Base-by-base conservation (phyloP, 208 protist species). In the Zelonia costaricensis region DNA sequence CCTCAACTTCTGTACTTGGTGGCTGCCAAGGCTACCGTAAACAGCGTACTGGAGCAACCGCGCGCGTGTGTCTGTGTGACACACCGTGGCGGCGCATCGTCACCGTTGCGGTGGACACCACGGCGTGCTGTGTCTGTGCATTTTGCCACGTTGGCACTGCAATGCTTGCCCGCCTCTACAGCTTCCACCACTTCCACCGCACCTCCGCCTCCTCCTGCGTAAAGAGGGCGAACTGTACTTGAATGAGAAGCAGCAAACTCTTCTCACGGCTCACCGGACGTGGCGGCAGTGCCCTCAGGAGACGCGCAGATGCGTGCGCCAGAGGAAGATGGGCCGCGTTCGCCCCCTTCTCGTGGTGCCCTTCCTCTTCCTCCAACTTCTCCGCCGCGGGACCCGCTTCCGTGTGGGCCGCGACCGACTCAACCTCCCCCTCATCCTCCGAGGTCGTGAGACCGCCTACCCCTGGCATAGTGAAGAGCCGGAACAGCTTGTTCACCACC, bases 401-500 rank as follows among this genome's bases (percentile, higher is more conserved):
- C 42, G 38, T 3, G 4, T 30, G 18, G 15, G 16, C 23, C 5
- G 23, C 6, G 42, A 22, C 15, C 16, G 2, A 2, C 4, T 62
- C 42, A 4, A 18, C n/a, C n/a, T 30, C 45, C 4, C 13, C 45
- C 16, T 59, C 54, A 7, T 60, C 51, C 20, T 65, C 65, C 5
- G 56, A 64, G 15, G 52, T 60, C 1, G 54, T 47, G 20, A 54
- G 39, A 35, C 54, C 40, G 7, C 57, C 46, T 44, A 78, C 16
- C 0, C 74, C 69, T 0, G 78, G 76, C 28, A 82, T 44, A 1
- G 64, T 68, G 45, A 78, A 80, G 25, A 86, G 63, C 13, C 80
- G 75, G 43, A 86, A 86, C 42, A 86, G 62, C 53, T 86, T 86
- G 57, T 75, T 79, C 25, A 86, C 76, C 25, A 76, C 75, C 28